Evolutionary conservation across 805 yeast genomes (phyloP).

Genomic region (Cyberlindnera subsufficiens): DNA sequence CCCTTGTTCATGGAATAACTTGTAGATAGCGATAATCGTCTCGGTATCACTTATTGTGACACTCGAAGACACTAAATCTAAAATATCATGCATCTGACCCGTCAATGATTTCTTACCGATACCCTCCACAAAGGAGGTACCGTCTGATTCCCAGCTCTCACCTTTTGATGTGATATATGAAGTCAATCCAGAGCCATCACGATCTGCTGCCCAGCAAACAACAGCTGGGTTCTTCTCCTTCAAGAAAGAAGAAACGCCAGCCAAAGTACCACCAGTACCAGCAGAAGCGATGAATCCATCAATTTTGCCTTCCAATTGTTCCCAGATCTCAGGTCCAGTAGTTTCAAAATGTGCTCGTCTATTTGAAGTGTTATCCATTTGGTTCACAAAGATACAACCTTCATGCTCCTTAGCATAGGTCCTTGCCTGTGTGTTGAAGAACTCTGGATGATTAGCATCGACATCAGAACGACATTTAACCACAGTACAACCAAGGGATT

Average conservation of each 20-base stretch:
- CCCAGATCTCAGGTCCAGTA: conserved; percentile 77
- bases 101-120: conserved; percentile 20
- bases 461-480: conserved; percentile 64
- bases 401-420: conserved; percentile 30
- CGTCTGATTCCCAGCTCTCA: conserved; percentile 18
- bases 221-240: conserved; percentile 39
- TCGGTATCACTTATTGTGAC: conserved; percentile 15
- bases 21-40: conserved; percentile 13
- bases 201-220: conserved; percentile 62
- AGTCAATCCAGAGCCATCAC: conserved; percentile 70
- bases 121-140: conserved; percentile 22
- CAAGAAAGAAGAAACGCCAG: conserved; percentile 63
- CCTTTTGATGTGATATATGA: conserved; percentile 17
- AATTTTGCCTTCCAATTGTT: conserved; percentile 45
- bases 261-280: conserved; percentile 82
- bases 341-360: conserved; percentile 64
- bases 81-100: conserved; percentile 16
- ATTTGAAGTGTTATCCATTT: conserved; percentile 70
- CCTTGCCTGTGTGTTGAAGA: conserved; percentile 24
- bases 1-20: conserved; percentile 13
- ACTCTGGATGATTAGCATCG: conserved; percentile 42
- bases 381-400: conserved; percentile 70
- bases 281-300: conserved; percentile 70
- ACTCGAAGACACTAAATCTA: conserved; percentile 15
- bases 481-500: conserved; percentile 54